Percentiles rank a stretch among this genome's conserved stretches.
Evolutionary conservation across 2,329 filamentous ascomycete species (phyloP).

Genomic region (Blumeria graminis): DNA sequence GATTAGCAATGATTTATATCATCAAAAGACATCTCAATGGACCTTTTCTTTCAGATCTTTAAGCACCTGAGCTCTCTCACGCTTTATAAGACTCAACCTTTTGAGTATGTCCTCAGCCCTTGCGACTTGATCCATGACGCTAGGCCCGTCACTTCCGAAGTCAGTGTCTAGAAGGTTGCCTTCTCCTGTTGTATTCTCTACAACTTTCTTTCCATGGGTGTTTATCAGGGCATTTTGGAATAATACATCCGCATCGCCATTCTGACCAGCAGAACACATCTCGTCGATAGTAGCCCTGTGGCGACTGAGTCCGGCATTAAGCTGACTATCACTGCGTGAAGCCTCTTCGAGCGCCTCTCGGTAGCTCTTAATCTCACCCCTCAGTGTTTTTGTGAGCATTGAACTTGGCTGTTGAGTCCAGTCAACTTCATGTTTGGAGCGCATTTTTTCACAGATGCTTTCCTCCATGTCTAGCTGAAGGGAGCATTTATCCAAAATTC

Average conservation of each 20-base stretch:
- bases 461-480: slow-evolving; percentile 94
- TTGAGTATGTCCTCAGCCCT: slow-evolving; percentile 76
- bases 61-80: slow-evolving; percentile 71
- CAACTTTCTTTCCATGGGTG: slow-evolving; percentile 35
- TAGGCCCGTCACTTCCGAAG: slow-evolving; percentile 56
- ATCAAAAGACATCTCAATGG: slow-evolving; percentile 9
- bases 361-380: slow-evolving; percentile 71
- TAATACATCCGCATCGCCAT: slow-evolving; percentile 63
- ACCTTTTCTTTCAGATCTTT: slow-evolving; percentile 98
- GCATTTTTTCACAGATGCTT: slow-evolving; percentile 96
- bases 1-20: no score
- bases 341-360: slow-evolving; percentile 77
- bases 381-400: slow-evolving; percentile 63
- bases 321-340: slow-evolving; percentile 58
- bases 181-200: slow-evolving; percentile 34
- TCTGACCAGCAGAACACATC: slow-evolving; percentile 74
- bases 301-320: slow-evolving; percentile 63
- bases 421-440: slow-evolving; percentile 81
- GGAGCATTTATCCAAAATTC: slow-evolving; percentile 50
- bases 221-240: slow-evolving; percentile 75
- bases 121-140: slow-evolving; percentile 70
- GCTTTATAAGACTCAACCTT: slow-evolving; percentile 77
- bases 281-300: slow-evolving; percentile 81
- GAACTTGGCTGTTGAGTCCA: slow-evolving; percentile 97
- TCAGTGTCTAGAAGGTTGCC: slow-evolving; percentile 77